Evolutionary conservation across 1,284 basidiomycete genomes (phyloP).

Genomic region (Meira miltonrushii): DNA sequence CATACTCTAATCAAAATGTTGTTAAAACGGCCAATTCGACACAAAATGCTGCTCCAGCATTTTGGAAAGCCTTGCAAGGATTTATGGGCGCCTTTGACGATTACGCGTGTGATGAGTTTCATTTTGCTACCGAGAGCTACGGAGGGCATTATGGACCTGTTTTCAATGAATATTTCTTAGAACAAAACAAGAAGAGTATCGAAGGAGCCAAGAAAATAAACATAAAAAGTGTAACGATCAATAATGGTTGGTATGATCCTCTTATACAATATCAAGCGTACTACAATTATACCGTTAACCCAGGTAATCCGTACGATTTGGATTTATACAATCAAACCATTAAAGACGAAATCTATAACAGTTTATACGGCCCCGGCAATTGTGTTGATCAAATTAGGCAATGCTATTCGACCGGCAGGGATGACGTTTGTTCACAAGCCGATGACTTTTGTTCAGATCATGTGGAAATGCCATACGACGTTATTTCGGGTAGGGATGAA

Average conservation of each 20-base stretch:
- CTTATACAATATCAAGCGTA: conserved; percentile 32
- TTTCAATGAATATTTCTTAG: conserved; percentile 58
- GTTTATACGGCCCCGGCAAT: conserved; percentile 29
- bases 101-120: conserved; percentile 55
- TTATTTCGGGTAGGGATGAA: conserved; percentile 28
- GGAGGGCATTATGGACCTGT: conserved; percentile 60
- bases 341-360: conserved; percentile 24
- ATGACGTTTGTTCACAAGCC: conserved; percentile 31
- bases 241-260: conserved; percentile 47
- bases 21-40: conserved; percentile 32
- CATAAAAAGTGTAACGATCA: conserved; percentile 62
- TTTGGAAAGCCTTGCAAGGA: conserved; percentile 60
- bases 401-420: conserved; percentile 23
- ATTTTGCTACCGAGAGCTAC: conserved; percentile 61
- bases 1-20: conserved; percentile 27
- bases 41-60: conserved; percentile 32
- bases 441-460: conserved; percentile 30
- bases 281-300: conserved; percentile 38
- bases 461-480: conserved; percentile 27
- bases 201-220: conserved; percentile 59
- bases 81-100: conserved; percentile 39
- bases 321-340: conserved; percentile 24
- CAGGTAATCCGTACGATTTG: conserved; percentile 23
- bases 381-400: conserved; percentile 33
- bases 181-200: conserved; percentile 60